Percentiles rank a stretch among this genome's conserved stretches.
These are phyloP conservation scores for Cordyceps farinosa DNA, from an alignment of 2,329 filamentous ascomycete genomes.

Conservation along the genomic window DNA sequence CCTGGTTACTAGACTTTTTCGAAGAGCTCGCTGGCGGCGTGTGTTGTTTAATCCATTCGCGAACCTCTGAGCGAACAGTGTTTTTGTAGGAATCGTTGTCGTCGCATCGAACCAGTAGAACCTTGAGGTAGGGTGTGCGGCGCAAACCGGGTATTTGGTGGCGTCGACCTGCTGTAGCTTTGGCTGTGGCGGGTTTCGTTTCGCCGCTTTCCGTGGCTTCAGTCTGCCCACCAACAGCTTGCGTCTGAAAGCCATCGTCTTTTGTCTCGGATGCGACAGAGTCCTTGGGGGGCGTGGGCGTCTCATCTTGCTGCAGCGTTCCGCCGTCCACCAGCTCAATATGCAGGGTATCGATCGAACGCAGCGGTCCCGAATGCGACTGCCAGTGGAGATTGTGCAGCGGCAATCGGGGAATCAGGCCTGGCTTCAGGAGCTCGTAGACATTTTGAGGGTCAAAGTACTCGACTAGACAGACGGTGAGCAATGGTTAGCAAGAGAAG, in stretches of 20 bases:
- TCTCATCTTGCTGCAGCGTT: conserved; percentile 37
- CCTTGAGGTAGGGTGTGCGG: conserved; percentile 88
- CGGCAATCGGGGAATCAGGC: conserved; percentile 75
- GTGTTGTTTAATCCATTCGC: conserved; percentile 86
- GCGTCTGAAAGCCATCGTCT: conserved; percentile 61
- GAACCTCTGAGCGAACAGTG: conserved; percentile 70
- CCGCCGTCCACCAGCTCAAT: conserved; percentile 74
- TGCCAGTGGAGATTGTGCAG: conserved; percentile 96
- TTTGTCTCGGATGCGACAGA: conserved; percentile 34
- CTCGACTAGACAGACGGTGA: conserved; percentile 61
- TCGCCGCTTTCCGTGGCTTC: conserved; percentile 39
- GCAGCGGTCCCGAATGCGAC: conserved; percentile 82
- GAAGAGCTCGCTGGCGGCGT: conserved; percentile 57
- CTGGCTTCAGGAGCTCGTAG: conserved; percentile 75
- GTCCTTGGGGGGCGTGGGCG: conserved; percentile 30
- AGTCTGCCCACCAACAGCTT: conserved; percentile 43
- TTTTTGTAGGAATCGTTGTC: conserved; percentile 93
- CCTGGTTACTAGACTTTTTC: conserved; percentile 60
- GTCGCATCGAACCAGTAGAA: conserved; percentile 86
- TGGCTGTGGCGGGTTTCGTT: conserved; percentile 30
- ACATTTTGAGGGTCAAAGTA: conserved; percentile 92
- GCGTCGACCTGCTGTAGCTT: conserved; percentile 51
- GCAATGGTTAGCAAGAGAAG: neutral
- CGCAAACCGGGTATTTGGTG: conserved; percentile 95
- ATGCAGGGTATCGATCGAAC: conserved; percentile 90